These are phyloP conservation scores for Dipteronia sinensis DNA, from an alignment of 345 rosid genomes.

Conservation along the genomic window DNA sequence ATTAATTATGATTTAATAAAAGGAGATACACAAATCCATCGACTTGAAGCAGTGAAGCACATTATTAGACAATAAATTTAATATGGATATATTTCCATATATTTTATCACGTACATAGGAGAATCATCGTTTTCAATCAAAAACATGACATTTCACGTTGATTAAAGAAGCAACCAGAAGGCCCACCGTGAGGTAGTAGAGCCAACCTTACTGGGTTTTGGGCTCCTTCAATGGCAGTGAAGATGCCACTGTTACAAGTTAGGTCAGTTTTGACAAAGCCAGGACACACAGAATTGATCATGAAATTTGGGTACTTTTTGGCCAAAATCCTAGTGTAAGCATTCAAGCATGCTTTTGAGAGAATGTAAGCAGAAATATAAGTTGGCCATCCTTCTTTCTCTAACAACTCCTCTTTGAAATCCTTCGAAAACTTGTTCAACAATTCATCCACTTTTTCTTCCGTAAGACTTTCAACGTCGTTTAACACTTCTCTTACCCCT, in stretches of 20 bases:
- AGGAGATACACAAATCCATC: too few relatives aligned
- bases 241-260: constrained; percentile 34
- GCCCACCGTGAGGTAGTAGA: constrained; percentile 39
- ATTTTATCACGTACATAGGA: too few relatives aligned
- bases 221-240: constrained; percentile 45
- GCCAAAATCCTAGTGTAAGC: constrained; percentile 51
- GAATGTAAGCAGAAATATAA: constrained; percentile 17
- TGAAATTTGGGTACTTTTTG: constrained; percentile 33
- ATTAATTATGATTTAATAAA: too few relatives aligned
- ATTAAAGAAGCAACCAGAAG: constrained; percentile 49
- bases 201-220: constrained; percentile 42
- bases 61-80: neutral
- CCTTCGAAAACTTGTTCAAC: constrained; percentile 38
- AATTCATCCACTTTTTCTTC: constrained; percentile 44
- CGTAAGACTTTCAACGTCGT: constrained; percentile 42
- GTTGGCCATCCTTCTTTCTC: constrained; percentile 38
- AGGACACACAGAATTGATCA: constrained; percentile 52
- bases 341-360: constrained; percentile 46
- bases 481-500: constrained; percentile 35
- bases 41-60: neutral
- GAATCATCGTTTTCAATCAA: neutral
- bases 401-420: constrained; percentile 39
- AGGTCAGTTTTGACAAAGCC: constrained; percentile 53
- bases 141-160: constrained; percentile 34
- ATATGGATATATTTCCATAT: too few relatives aligned